Evolutionary conservation across 148 eudicot species (phyloP).

Genomic region (Rhododendron molle): DNA sequence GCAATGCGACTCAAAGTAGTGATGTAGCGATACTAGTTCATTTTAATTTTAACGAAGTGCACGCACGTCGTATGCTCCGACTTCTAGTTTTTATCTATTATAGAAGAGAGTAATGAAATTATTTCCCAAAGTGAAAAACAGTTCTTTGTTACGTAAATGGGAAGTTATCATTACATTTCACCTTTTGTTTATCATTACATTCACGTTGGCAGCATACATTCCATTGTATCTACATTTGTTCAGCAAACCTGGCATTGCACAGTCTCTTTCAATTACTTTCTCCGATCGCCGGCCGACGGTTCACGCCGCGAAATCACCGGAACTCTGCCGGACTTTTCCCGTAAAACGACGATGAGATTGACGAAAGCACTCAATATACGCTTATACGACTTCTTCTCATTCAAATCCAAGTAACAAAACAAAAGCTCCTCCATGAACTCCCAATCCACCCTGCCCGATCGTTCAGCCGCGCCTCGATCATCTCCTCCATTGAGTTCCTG

Average conservation of each 20-base stretch:
- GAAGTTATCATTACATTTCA: not conserved
- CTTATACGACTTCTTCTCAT: conserved; percentile 52
- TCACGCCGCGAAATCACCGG: conserved; percentile 9
- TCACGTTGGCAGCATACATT: not conserved
- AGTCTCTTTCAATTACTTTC: not conserved
- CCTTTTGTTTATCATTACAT: no score
- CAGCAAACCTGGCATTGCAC: not conserved
- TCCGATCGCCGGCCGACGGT: not conserved
- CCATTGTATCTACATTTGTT: not conserved
- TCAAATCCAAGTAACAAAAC: conserved; percentile 60
- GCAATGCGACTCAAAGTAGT: no score
- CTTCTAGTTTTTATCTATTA: no score
- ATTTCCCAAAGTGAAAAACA: no score
- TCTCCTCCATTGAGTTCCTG: conserved; percentile 59
- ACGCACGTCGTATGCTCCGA: no score
- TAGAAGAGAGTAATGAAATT: no score
- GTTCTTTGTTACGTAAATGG: not conserved
- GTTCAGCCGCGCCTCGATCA: conserved; percentile 43
- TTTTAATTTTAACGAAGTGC: no score
- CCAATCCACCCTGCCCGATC: conserved; percentile 52
- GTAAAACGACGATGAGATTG: conserved; percentile 37
- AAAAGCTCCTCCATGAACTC: conserved; percentile 71
- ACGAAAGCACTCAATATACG: conserved; percentile 62
- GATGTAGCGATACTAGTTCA: no score
- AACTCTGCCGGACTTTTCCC: conserved; percentile 15